These are phyloP conservation scores for Alternaria novae-zelandiae DNA, from an alignment of 2,329 filamentous ascomycete species.

Conservation along the genomic window DNA sequence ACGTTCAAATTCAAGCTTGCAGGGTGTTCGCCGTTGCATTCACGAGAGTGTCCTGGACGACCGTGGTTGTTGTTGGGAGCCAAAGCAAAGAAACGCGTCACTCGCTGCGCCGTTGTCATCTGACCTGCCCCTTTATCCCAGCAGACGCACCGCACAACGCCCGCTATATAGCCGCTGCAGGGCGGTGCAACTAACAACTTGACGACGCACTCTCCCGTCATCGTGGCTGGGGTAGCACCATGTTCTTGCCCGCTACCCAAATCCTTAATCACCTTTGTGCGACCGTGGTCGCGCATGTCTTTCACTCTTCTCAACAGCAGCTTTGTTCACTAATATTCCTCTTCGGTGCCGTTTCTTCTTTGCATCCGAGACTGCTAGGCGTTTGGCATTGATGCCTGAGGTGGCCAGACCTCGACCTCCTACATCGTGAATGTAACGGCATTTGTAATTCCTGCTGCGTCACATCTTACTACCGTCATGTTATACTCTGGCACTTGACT, in stretches of 20 bases:
- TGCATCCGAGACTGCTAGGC: constrained; percentile 35
- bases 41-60: not conserved
- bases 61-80: not conserved
- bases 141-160: not conserved
- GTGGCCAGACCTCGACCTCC: constrained; percentile 1
- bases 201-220: constrained; percentile 19
- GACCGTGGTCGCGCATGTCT: not conserved
- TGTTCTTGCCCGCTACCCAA: constrained; percentile 12
- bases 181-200: constrained; percentile 2
- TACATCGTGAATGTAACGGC: not conserved
- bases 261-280: constrained; percentile 9
- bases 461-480: not conserved
- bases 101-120: not conserved
- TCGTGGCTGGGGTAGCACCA: constrained; percentile 41
- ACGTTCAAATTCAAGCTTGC: constrained; percentile 11
- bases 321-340: not conserved
- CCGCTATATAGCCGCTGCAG: constrained; percentile 12
- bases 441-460: not conserved
- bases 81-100: not conserved
- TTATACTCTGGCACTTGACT: not conserved
- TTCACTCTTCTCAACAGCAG: not conserved
- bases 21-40: not conserved
- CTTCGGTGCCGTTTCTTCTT: not conserved
- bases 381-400: constrained; percentile 38
- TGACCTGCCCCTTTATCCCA: not conserved